phyloP scores from a whole-genome alignment of 176 grass and related monocot species.

The Cenchrus purpureus region DNA sequence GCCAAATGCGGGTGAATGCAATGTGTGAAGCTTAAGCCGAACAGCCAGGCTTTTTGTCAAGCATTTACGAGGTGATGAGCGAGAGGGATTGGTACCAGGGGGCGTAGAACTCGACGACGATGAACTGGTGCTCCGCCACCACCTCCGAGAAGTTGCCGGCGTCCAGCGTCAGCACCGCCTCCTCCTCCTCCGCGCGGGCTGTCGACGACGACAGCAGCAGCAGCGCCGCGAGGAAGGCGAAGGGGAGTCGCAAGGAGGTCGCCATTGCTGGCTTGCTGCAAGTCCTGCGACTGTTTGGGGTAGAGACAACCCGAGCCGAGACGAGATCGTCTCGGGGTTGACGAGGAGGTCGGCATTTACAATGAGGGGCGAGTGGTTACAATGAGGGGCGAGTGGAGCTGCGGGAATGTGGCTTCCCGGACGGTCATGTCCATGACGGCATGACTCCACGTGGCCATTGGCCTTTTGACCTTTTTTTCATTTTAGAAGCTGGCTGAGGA shows the following conservation, averaged over 20 bases:
- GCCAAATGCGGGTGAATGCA: too few relatives aligned
- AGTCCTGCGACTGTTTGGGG: neutral
- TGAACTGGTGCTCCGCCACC: slow-evolving; percentile 67
- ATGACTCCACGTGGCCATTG: too few relatives aligned
- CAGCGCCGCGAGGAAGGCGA: slow-evolving; percentile 7
- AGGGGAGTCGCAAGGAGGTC: slow-evolving; percentile 42
- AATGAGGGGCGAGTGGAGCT: neutral
- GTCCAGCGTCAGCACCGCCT: slow-evolving; percentile 59
- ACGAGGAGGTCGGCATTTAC: slow-evolving; percentile 9
- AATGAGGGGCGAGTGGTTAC: neutral
- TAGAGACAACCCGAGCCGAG: neutral
- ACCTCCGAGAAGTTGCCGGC: slow-evolving; percentile 73
- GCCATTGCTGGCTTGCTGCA: slow-evolving; percentile 41
- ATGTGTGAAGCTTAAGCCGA: too few relatives aligned
- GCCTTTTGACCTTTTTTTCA: too few relatives aligned
- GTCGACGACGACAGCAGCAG: neutral
- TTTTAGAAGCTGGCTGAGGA: neutral
- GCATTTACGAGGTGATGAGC: neutral
- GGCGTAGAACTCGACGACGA: slow-evolving; percentile 88
- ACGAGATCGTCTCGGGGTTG: neutral
- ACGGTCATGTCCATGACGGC: too few relatives aligned
- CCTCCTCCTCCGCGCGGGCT: neutral
- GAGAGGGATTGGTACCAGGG: slow-evolving; percentile 55
- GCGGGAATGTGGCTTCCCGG: too few relatives aligned
- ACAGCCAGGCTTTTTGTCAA: too few relatives aligned